Base-by-base conservation (phyloP, 768 basidiomycete genomes). In the Tubosaeta sp. region DNA sequence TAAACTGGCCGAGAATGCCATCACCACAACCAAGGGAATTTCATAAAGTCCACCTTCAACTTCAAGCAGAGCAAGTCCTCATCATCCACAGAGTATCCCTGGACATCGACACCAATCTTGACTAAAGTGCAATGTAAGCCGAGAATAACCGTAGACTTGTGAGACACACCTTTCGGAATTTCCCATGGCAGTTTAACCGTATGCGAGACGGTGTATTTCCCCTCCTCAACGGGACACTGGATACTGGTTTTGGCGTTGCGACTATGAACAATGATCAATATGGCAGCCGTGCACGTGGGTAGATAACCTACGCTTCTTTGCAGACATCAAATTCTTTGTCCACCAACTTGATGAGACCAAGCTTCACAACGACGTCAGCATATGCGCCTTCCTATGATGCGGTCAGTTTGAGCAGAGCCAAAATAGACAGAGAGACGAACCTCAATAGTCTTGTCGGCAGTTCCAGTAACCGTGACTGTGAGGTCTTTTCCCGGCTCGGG, bases 261-360 rank as follows among this genome's bases (percentile, higher is more conserved):
- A 29, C 94, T 95, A 40, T 43, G 42, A 30, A 49, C 4, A 3
- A 25, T 64, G 16, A 58, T 46, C 9, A 45, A 19, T 27, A 42
- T 9, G 35, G 22, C 4, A 13, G n/a, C n/a, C 19, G 12, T 4
- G 6, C 27, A 18, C 18, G 14, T 9, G 13, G n/a, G 38, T 3
- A 19, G 25, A 8, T 43, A 21, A 81, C 94, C 62, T 75, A 96
- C 90, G 94, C 93, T 71, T 97, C 94, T 53, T 94, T 78, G 65
- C 95, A 98, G 29, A 97, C 70, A 57, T 97, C 91, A 58, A 97
- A 95, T 16, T 58, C 63, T 73, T 90, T 96, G 40, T 75, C 69
- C 29, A 98, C 72, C n/a, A 98, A 66, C 73, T 91, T 96, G 64
- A 99, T 81, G 25, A 91, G 71, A 22, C 96, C 96, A n/a, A 98